phyloP scores from a whole-genome alignment of 139 green algal genomes.

The Edaphochlamys debaryana region DNA sequence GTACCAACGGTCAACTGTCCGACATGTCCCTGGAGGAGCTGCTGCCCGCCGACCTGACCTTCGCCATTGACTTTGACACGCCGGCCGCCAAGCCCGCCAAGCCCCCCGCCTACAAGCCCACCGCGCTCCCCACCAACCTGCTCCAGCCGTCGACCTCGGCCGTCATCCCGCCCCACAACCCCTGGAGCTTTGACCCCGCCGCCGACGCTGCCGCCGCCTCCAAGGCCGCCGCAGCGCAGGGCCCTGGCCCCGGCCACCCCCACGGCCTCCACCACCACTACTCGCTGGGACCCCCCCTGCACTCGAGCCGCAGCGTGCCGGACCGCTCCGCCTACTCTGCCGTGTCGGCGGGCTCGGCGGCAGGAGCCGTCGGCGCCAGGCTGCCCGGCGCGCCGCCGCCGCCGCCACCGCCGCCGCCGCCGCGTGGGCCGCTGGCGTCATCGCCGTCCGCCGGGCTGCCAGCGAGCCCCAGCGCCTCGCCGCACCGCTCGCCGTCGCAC shows the following conservation, averaged over 20 bases:
- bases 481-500: neutral
- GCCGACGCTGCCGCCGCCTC: neutral
- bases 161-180: slow-evolving; percentile 28
- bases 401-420: neutral
- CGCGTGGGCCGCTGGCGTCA: neutral
- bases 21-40: neutral
- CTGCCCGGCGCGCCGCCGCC: neutral
- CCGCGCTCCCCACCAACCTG: slow-evolving; percentile 26
- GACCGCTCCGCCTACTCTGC: slow-evolving; percentile 23
- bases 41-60: slow-evolving; percentile 36
- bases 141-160: slow-evolving; percentile 34
- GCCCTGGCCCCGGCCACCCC: neutral
- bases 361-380: neutral
- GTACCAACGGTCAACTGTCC: neutral
- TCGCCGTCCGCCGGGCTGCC: too few relatives aligned
- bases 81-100: neutral
- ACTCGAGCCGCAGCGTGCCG: slow-evolving; percentile 1
- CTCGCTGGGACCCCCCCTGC: neutral
- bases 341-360: neutral
- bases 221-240: neutral
- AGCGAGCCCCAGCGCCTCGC: slow-evolving; percentile 9
- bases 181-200: slow-evolving; percentile 19
- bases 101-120: slow-evolving; percentile 38
- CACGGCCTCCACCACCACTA: neutral
- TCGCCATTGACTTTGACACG: slow-evolving; percentile 32